Percentiles rank a stretch among this genome's conserved stretches.
These are phyloP conservation scores for Alternaria angustiovoidea DNA, from an alignment of 2,329 filamentous ascomycete genomes.

Conservation along the genomic window DNA sequence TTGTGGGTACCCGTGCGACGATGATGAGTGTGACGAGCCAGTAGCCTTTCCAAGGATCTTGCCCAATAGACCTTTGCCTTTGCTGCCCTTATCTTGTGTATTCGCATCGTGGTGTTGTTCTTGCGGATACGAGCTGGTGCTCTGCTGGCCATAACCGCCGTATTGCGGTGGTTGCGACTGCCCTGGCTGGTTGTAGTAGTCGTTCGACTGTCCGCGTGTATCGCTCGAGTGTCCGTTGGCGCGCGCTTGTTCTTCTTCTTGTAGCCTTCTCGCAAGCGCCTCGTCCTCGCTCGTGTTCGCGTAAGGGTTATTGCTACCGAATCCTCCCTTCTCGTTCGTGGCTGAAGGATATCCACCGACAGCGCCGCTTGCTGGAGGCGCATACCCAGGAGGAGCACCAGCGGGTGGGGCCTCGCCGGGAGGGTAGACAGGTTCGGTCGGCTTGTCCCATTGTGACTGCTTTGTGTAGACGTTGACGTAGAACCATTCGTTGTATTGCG, in stretches of 20 bases:
- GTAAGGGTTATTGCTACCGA: slow-evolving; percentile 75
- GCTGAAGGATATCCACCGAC: slow-evolving; percentile 43
- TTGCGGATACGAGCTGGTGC: slow-evolving; percentile 24
- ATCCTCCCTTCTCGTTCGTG: slow-evolving; percentile 55
- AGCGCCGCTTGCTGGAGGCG: slow-evolving; percentile 52
- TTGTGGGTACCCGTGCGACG: slow-evolving; percentile 49
- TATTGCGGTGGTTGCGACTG: slow-evolving; percentile 21
- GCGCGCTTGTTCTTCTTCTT: slow-evolving; percentile 81
- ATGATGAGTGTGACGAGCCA: slow-evolving; percentile 49
- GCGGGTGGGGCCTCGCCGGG: slow-evolving; percentile 57
- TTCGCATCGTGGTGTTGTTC: slow-evolving; percentile 15
- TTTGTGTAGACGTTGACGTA: slow-evolving; percentile 91
- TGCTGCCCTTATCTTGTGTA: slow-evolving; percentile 47
- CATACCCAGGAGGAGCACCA: slow-evolving; percentile 74
- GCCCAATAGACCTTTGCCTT: slow-evolving; percentile 56
- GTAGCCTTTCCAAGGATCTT: slow-evolving; percentile 61
- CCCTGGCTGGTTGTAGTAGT: slow-evolving; percentile 55
- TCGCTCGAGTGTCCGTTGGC: slow-evolving; percentile 46
- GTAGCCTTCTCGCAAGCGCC: slow-evolving; percentile 75
- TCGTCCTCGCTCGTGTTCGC: slow-evolving; percentile 70
- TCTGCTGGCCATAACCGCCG: slow-evolving; percentile 40
- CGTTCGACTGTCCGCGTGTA: slow-evolving; percentile 56
- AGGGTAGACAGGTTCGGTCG: slow-evolving; percentile 71
- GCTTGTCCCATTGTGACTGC: slow-evolving; percentile 88
- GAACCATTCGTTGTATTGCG: slow-evolving; percentile 92